phyloP scores from a whole-genome alignment of 805 yeast species.

The Lipomyces anomalus region DNA sequence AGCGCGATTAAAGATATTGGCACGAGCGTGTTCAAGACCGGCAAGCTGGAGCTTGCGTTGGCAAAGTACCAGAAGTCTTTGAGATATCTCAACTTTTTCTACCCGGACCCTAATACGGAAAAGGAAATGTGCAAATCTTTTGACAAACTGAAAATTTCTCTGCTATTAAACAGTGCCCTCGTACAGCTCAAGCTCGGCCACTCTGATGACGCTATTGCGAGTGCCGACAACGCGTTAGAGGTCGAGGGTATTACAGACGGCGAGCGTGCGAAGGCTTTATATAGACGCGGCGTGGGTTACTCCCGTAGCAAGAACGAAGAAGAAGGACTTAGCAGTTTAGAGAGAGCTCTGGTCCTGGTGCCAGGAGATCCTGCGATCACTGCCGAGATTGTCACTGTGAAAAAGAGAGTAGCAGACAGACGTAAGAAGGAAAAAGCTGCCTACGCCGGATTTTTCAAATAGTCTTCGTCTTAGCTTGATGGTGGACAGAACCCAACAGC shows the following conservation, averaged over 20 bases:
- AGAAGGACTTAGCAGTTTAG: constrained; percentile 60
- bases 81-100: constrained; percentile 60
- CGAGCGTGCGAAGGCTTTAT: constrained; percentile 76
- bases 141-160: constrained; percentile 48
- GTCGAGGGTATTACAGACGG: constrained; percentile 56
- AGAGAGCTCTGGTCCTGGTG: constrained; percentile 55
- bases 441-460: constrained; percentile 37
- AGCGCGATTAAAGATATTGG: constrained; percentile 68
- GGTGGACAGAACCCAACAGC: too few species aligned
- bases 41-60: constrained; percentile 51
- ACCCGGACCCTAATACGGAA: constrained; percentile 53
- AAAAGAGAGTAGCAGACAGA: constrained; percentile 20
- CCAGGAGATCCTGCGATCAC: constrained; percentile 43
- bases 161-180: constrained; percentile 66
- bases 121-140: constrained; percentile 12
- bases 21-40: constrained; percentile 65
- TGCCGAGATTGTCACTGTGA: constrained; percentile 27
- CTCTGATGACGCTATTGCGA: constrained; percentile 49
- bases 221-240: constrained; percentile 62
- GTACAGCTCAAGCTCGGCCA: constrained; percentile 61
- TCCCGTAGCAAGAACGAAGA: constrained; percentile 59
- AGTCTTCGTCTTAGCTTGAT: too few species aligned
- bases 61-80: constrained; percentile 70
- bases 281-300: constrained; percentile 78
- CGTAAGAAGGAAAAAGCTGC: constrained; percentile 35